These are phyloP conservation scores for Pleurostoma richardsiae DNA, from an alignment of 2,329 filamentous ascomycete species.

Conservation along the genomic window DNA sequence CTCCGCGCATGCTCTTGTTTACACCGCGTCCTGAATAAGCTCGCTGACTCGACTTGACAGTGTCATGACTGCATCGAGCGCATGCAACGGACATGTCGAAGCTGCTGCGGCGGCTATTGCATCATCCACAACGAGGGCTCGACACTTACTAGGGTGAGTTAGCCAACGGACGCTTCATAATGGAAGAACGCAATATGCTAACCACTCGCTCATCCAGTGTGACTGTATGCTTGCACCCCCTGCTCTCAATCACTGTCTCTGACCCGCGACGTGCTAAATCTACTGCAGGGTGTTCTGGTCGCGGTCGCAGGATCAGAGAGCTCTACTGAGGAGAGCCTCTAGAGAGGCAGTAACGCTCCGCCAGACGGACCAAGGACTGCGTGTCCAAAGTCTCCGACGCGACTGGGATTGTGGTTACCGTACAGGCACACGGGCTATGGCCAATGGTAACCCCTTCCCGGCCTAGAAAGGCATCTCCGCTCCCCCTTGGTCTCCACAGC, in stretches of 20 bases:
- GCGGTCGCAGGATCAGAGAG: slow-evolving; percentile 19
- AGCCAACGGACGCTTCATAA: background rate
- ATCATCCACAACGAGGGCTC: slow-evolving; percentile 79
- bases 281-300: slow-evolving; percentile 28
- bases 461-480: too few species aligned
- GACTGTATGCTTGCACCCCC: slow-evolving; percentile 32
- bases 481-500: too few species aligned
- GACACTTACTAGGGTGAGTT: slow-evolving; percentile 32
- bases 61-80: slow-evolving; percentile 70
- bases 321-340: slow-evolving; percentile 12
- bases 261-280: too few species aligned
- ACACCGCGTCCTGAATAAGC: background rate
- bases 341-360: too few species aligned
- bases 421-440: too few species aligned
- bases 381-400: too few species aligned
- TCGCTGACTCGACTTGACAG: slow-evolving; percentile 30
- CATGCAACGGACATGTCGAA: slow-evolving; percentile 66
- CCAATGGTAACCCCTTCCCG: too few species aligned
- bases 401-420: too few species aligned
- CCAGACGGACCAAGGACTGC: too few species aligned
- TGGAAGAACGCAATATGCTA: background rate
- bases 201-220: slow-evolving; percentile 25
- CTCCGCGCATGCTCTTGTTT: background rate
- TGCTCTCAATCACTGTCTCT: too few species aligned
- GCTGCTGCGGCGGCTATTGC: slow-evolving; percentile 78